Evolutionary conservation across 352 stramenopile species (phyloP).

Genomic region (Globisporangium takayamanum): DNA sequence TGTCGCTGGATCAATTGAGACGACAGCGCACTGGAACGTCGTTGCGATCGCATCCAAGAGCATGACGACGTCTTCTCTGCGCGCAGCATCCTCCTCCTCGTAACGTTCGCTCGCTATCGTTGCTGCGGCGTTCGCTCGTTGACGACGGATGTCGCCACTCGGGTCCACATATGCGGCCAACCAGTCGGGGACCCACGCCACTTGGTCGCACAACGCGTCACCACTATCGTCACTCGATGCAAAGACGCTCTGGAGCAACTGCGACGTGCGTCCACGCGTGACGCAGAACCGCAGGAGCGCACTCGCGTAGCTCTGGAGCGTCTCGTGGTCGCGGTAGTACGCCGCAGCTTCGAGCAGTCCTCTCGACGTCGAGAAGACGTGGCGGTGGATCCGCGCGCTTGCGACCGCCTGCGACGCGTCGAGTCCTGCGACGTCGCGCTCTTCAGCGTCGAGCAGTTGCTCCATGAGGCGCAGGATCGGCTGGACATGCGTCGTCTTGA

Average conservation of each 20-base stretch:
- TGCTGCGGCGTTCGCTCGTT: neutral
- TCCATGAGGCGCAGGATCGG: constrained; percentile 37
- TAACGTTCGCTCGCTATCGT: neutral
- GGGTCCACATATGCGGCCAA: constrained; percentile 38
- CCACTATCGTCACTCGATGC: constrained; percentile 15
- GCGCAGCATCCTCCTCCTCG: no score
- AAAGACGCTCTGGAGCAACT: constrained; percentile 35
- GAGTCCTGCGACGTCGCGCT: neutral
- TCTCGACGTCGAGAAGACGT: constrained; percentile 47
- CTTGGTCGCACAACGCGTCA: constrained; percentile 18
- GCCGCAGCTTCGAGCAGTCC: constrained; percentile 50
- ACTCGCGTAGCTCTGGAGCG: constrained; percentile 39
- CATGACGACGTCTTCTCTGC: neutral
- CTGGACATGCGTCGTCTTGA: constrained; percentile 42
- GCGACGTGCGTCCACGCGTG: constrained; percentile 19
- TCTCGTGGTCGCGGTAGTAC: constrained; percentile 56
- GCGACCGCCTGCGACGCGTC: neutral
- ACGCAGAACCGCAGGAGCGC: constrained; percentile 50
- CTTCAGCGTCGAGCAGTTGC: constrained; percentile 28
- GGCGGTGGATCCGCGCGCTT: constrained; percentile 22
- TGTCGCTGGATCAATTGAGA: neutral
- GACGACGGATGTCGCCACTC: constrained; percentile 14
- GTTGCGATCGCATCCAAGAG: constrained; percentile 9
- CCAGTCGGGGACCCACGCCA: constrained; percentile 47
- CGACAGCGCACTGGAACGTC: neutral